A percentile compares a stretch with the other conserved stretches of the same genome.
Evolutionary conservation across 345 rosid genomes (phyloP).

Genomic region (Heritiera fomes): DNA sequence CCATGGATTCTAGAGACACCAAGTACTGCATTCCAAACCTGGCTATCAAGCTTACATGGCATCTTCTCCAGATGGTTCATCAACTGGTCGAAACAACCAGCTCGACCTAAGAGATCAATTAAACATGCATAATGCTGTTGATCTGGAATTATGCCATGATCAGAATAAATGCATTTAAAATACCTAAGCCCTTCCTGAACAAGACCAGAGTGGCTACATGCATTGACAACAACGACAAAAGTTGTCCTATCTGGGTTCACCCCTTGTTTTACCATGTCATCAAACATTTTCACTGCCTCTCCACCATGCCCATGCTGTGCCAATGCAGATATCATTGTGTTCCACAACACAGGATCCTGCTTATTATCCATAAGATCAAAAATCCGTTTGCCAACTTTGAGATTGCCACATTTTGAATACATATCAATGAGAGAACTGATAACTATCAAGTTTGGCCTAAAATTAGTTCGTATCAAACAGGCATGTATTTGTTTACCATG

Average conservation of each 20-base stretch:
- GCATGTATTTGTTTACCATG: slow-evolving; percentile 78
- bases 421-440: slow-evolving; percentile 80
- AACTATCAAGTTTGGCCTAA: slow-evolving; percentile 61
- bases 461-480: slow-evolving; percentile 46
- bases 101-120: slow-evolving; percentile 69
- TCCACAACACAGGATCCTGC: slow-evolving; percentile 65
- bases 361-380: slow-evolving; percentile 46
- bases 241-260: slow-evolving; percentile 60
- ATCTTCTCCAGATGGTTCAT: slow-evolving; percentile 43
- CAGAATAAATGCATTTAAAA: slow-evolving; percentile 46
- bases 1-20: slow-evolving; percentile 58
- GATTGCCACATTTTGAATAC: slow-evolving; percentile 73
- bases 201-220: slow-evolving; percentile 71
- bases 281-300: slow-evolving; percentile 46
- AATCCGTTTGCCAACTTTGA: slow-evolving; percentile 48
- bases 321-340: slow-evolving; percentile 79
- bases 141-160: slow-evolving; percentile 50
- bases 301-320: slow-evolving; percentile 72
- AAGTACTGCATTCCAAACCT: slow-evolving; percentile 51
- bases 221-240: slow-evolving; percentile 56
- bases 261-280: slow-evolving; percentile 49
- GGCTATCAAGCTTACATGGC: slow-evolving; percentile 49
- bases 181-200: slow-evolving; percentile 57
- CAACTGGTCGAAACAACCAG: slow-evolving; percentile 53
- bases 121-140: slow-evolving; percentile 75